phyloP scores from a whole-genome alignment of 164 flowering plant genomes.

The Nymphaea colorata region DNA sequence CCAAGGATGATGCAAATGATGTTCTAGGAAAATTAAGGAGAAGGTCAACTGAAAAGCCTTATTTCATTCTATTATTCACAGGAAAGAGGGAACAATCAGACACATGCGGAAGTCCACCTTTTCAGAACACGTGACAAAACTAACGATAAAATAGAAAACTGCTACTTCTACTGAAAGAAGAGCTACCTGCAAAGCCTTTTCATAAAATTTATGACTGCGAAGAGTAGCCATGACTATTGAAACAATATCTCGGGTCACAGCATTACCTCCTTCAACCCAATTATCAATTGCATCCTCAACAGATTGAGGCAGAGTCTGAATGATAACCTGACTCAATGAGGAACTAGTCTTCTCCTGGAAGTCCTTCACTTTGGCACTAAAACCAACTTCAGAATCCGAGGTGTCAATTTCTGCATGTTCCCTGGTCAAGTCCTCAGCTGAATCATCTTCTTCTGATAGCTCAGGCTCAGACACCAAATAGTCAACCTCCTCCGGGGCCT shows the following conservation, averaged over 20 bases:
- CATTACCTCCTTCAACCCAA: slow-evolving; percentile 59
- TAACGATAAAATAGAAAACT: no score
- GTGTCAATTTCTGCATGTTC: slow-evolving; percentile 21
- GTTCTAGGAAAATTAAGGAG: no score
- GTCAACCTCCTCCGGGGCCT: slow-evolving; percentile 17
- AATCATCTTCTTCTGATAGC: slow-evolving; percentile 31
- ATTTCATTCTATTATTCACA: no score
- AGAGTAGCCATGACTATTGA: slow-evolving; percentile 28
- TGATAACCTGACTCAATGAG: slow-evolving; percentile 27
- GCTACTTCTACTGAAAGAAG: no score
- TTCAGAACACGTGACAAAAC: no score
- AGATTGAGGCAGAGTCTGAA: slow-evolving; percentile 22
- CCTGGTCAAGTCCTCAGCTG: slow-evolving; percentile 12
- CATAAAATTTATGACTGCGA: slow-evolving; percentile 38
- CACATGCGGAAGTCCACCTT: no score
- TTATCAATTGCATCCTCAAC: slow-evolving; percentile 34
- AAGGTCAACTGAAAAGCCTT: no score
- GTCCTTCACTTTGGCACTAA: slow-evolving; percentile 4
- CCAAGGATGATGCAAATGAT: no score
- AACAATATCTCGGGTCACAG: slow-evolving; percentile 30
- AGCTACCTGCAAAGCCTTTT: slow-evolving; percentile 73
- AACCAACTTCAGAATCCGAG: slow-evolving; percentile 16
- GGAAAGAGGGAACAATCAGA: no score
- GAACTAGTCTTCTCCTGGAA: slow-evolving; percentile 9
- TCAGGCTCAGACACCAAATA: slow-evolving; percentile 33